These are phyloP conservation scores for Astrocystis sublimbata DNA, from an alignment of 495 filamentous ascomycete species.

Conservation along the genomic window DNA sequence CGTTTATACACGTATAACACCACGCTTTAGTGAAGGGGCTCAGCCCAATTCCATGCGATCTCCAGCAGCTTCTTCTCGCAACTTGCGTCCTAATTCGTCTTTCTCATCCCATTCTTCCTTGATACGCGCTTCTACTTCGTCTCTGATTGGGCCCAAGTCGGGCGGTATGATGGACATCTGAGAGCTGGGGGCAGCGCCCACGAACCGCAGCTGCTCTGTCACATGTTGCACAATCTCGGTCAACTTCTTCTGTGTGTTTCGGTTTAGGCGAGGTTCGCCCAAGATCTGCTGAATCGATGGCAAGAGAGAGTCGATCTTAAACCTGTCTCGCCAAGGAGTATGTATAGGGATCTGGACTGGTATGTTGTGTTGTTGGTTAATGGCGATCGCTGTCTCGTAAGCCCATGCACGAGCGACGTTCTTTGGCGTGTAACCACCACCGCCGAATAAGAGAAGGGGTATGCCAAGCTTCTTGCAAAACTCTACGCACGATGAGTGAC, in stretches of 20 bases:
- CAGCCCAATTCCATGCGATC: slow-evolving; percentile 37
- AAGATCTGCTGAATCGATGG: slow-evolving; percentile 70
- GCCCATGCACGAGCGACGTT: slow-evolving; percentile 97
- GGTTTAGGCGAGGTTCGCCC: slow-evolving; percentile 64
- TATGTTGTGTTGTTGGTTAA: slow-evolving; percentile 70
- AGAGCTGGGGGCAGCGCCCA: slow-evolving; percentile 81
- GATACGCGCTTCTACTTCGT: slow-evolving; percentile 76
- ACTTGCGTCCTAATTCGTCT: slow-evolving; percentile 51
- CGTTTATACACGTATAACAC: neutral
- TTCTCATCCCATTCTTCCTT: slow-evolving; percentile 66
- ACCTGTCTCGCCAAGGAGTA: slow-evolving; percentile 77
- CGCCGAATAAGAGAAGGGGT: slow-evolving; percentile 86
- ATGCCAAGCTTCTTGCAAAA: slow-evolving; percentile 77
- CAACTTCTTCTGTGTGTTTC: slow-evolving; percentile 76
- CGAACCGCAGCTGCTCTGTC: slow-evolving; percentile 82
- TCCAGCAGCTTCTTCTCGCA: slow-evolving; percentile 45
- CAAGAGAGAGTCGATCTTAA: slow-evolving; percentile 80
- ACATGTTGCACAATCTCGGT: slow-evolving; percentile 71
- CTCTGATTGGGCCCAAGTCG: slow-evolving; percentile 69
- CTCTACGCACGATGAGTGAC: slow-evolving; percentile 87
- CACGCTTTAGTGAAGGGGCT: neutral
- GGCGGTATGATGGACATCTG: slow-evolving; percentile 80
- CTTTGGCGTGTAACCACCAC: slow-evolving; percentile 95
- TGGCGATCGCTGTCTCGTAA: slow-evolving; percentile 89
- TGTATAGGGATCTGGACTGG: slow-evolving; percentile 70